Base-by-base conservation (phyloP, 768 basidiomycete species). In the Suillus clintonianus region DNA sequence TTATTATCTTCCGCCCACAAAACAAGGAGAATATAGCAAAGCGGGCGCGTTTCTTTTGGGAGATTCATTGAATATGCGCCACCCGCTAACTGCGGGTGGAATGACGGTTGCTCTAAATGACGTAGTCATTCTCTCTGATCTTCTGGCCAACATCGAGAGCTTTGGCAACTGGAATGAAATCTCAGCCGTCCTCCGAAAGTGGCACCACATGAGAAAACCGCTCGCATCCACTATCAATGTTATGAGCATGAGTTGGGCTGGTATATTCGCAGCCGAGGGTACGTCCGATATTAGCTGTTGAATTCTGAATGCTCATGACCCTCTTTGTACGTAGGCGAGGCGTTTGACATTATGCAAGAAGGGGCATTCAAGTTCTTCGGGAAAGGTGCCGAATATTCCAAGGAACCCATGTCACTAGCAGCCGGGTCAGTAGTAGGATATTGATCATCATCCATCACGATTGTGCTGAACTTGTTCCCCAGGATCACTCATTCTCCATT, bases 51-150 rank as follows among this genome's bases (percentile, higher is more conserved):
- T 97, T 62, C 85, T 97, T 64, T 80, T 95, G 55, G 95, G 95
- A 17, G 95, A 97, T 73, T 87, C 94, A 5, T 94, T 92, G 88
- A 97, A 97, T 72, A 97, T 97, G 94, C 90, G 95, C 3, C 95
- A 97, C 74, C 95, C 95, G 0, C 82, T 97, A 36, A 97, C 95
- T 0, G 95, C 94, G 15, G 93, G 94, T 32, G 95, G 95, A 5
- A 97, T 97, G 95, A 95, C 94, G 1, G 94, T 96, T 50, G 94
- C 92, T 1, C 80, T 97, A 62, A 82, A 86, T 72, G 95, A 97
- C 70, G 89, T 89, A 11, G 88, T 92, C 15, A 68, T 90, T 24
- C 82, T 97, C 8, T 75, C 85, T 58, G 78, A 85, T 9, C 77
- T 91, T 57, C 79, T 95, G 1, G 77, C 75, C 0, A 67, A 78